Percentiles rank a stretch among this genome's conserved stretches.
These are phyloP conservation scores for Circinella minor DNA, from an alignment of 371 early-diverging fungal species.

Conservation along the genomic window DNA sequence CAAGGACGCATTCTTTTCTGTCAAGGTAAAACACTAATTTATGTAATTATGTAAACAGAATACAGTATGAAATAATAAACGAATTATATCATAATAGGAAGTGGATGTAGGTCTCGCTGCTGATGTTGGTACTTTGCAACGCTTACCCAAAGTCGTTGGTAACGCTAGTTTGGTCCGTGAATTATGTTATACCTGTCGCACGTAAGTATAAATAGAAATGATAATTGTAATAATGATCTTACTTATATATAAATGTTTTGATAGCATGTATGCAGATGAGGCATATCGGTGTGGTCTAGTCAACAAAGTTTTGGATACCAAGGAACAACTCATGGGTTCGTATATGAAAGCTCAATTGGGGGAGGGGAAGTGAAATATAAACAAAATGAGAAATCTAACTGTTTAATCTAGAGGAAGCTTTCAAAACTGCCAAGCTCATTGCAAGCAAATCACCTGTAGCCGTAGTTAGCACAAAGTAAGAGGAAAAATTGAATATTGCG, in stretches of 20 bases:
- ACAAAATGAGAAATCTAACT: too few species aligned
- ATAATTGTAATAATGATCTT: too few species aligned
- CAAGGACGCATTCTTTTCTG: slow-evolving; percentile 80
- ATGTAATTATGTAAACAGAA: background rate
- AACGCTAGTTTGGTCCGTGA: slow-evolving; percentile 92
- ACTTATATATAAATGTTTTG: too few species aligned
- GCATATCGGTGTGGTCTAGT: slow-evolving; percentile 85
- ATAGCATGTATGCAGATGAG: slow-evolving; percentile 74
- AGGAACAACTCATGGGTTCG: slow-evolving; percentile 59
- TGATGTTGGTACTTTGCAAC: slow-evolving; percentile 90
- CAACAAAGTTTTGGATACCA: slow-evolving; percentile 63
- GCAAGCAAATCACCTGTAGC: slow-evolving; percentile 94
- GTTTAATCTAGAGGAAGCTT: slow-evolving; percentile 53
- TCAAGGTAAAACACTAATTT: slow-evolving; percentile 61
- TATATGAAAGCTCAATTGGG: background rate
- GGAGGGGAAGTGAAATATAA: too few species aligned
- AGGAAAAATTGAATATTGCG: background rate
- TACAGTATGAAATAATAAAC: background rate
- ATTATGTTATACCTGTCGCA: slow-evolving; percentile 83
- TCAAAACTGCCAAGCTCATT: slow-evolving; percentile 75
- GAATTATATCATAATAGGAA: slow-evolving; percentile 49
- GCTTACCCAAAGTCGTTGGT: slow-evolving; percentile 93
- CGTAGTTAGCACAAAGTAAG: slow-evolving; percentile 83
- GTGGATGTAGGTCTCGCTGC: slow-evolving; percentile 93
- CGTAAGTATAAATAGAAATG: slow-evolving; percentile 33